A percentile compares a stretch with the other conserved stretches of the same genome.
phyloP scores from a whole-genome alignment of 1,284 basidiomycete species.

The Anthracocystis setariae region DNA sequence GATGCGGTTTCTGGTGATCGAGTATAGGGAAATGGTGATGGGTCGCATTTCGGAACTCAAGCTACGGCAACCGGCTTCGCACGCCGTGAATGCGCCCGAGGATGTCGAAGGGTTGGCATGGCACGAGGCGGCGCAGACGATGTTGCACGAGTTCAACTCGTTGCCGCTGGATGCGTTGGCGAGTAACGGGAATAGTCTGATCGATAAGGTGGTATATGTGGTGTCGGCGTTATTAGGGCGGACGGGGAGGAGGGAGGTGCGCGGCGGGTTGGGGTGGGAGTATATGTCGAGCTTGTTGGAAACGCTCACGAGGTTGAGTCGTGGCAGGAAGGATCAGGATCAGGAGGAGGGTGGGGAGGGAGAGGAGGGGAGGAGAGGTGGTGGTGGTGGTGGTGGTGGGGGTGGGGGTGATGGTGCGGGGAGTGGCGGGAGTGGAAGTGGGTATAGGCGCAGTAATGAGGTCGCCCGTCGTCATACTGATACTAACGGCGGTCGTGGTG shows the following conservation, averaged over 20 bases:
- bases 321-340: constrained; percentile 26
- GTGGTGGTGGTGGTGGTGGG: background rate
- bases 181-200: constrained; percentile 47
- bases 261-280: background rate
- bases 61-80: constrained; percentile 6
- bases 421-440: background rate
- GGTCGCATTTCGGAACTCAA: constrained; percentile 27
- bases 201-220: constrained; percentile 49
- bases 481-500: background rate
- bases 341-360: constrained; percentile 6
- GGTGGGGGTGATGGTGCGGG: background rate
- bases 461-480: background rate
- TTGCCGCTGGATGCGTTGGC: constrained; percentile 51
- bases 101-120: constrained; percentile 18
- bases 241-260: constrained; percentile 7
- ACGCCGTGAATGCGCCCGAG: background rate
- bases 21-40: constrained; percentile 42
- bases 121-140: constrained; percentile 44
- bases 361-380: constrained; percentile 1
- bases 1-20: constrained; percentile 49
- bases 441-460: background rate
- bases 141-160: constrained; percentile 39
- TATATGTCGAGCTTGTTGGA: constrained; percentile 43
- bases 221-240: constrained; percentile 34
- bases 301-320: constrained; percentile 34